Conservation (phyloP, 192 early-diverging fungal species). For the Oehlia diaphana region DNA sequence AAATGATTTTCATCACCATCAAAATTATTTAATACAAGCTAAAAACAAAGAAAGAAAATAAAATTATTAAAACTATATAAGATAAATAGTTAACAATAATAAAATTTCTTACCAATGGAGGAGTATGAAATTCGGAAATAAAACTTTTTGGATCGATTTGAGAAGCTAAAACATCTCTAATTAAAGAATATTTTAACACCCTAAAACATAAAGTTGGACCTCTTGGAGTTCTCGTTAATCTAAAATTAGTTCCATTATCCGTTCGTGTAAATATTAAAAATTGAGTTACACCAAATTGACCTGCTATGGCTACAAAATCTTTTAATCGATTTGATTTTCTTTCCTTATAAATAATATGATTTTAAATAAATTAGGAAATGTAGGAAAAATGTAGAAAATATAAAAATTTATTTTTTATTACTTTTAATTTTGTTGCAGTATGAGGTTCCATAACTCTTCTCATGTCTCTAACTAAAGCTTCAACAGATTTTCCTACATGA, state of each 20-base stretch:
- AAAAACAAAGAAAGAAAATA: not conserved
- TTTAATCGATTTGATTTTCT: slow-evolving; percentile 88
- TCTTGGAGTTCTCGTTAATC: slow-evolving; percentile 83
- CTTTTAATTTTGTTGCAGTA: slow-evolving; percentile 85
- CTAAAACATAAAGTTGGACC: slow-evolving; percentile 93
- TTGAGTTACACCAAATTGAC: slow-evolving; percentile 84
- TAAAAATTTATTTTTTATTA: slow-evolving; percentile 18
- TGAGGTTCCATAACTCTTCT: slow-evolving; percentile 92
- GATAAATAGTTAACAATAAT: not conserved
- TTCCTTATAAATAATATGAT: slow-evolving; percentile 53
- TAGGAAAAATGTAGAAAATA: too few species aligned
- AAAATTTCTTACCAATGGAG: slow-evolving; percentile 64
- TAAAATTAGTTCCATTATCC: slow-evolving; percentile 77
- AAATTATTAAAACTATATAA: not conserved
- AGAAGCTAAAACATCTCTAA: slow-evolving; percentile 78
- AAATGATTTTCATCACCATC: slow-evolving; percentile 69
- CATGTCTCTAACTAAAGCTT: slow-evolving; percentile 79
- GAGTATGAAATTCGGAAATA: slow-evolving; percentile 71
- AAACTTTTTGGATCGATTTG: slow-evolving; percentile 79
- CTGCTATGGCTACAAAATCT: slow-evolving; percentile 89
- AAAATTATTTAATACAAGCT: slow-evolving; percentile 83
- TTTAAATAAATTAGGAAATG: too few species aligned
- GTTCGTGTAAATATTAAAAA: slow-evolving; percentile 87
- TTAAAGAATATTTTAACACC: slow-evolving; percentile 76
- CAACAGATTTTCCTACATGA: slow-evolving; percentile 71